Base-by-base conservation (phyloP, 306 rosid genomes). In the Hylodesmum podocarpum region DNA sequence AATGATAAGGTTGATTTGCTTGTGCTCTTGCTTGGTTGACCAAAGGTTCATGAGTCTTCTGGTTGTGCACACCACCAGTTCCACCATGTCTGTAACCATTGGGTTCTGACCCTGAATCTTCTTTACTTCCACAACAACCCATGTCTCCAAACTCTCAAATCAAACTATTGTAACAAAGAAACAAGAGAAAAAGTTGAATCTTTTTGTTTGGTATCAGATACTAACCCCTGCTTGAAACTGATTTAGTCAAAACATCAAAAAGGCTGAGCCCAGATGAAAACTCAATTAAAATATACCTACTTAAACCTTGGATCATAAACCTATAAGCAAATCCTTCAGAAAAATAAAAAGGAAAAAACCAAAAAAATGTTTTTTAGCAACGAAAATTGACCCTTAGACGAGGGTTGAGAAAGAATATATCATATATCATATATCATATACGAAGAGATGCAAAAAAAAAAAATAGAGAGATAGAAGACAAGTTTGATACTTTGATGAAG, bases 71-170 rank as follows among this genome's bases (percentile, higher is more conserved):
- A 47, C 77, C 90, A 80, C 73, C 65, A 4, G 70, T 73, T 16
- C 72, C 86, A 72, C 10, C 72, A 80, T 87, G 75, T 84, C 80
- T 71, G 41, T 88, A 81, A 18, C 88, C 91, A 82, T 87, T 86
- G 6, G 75, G 58, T 11, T 65, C 84, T 36, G 74, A 54, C 40
- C 61, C 84, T 78, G 89, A 68, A 29, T 75, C 83, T 75, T 77
- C 79, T 81, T 84, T 87, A 87, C 88, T 82, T 3, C 79, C 2
- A 66, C 92, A 94, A 16, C 78, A 29, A 41, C 98, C 98, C 98
- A 84, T 84, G 4, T 73, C 22, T 43, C 39, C 46, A 79, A 62
- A 44, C 53, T 53, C 68, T 78, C 65, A 62, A 74, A 72, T 25
- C 81, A 37, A 63, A 65, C 14, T 19, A 53, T 66, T 55, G 21